Evolutionary conservation across 768 basidiomycete species (phyloP).

Genomic region (Termitomyces sp.): DNA sequence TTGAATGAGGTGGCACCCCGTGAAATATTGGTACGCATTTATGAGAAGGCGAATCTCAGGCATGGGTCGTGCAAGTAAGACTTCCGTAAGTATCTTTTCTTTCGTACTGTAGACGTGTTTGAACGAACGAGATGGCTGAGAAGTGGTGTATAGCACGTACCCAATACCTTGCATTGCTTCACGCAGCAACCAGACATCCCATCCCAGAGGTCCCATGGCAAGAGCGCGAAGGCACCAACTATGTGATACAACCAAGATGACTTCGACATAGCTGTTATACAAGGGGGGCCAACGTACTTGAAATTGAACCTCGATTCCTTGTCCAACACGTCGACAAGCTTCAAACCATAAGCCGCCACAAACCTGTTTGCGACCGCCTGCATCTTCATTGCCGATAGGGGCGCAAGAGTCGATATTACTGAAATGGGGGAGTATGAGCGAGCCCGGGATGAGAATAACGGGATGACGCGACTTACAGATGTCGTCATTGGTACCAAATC

Average conservation of each 20-base stretch:
- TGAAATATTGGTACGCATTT: slow-evolving; percentile 29
- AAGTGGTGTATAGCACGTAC: slow-evolving; percentile 20
- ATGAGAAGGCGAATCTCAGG: slow-evolving; percentile 34
- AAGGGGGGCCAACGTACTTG: slow-evolving; percentile 25
- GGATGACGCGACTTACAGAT: slow-evolving; percentile 21
- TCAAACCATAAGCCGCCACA: slow-evolving; percentile 27
- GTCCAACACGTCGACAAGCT: slow-evolving; percentile 28
- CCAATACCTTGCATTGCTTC: slow-evolving; percentile 31
- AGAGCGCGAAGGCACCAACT: slow-evolving; percentile 33
- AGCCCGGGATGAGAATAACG: neutral
- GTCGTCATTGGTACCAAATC: slow-evolving; percentile 28
- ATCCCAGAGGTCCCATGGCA: slow-evolving; percentile 36
- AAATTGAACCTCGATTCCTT: slow-evolving; percentile 29
- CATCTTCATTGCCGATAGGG: slow-evolving; percentile 33
- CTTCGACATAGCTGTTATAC: neutral
- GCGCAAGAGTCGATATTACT: slow-evolving; percentile 31
- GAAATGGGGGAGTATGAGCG: neutral
- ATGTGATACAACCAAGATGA: slow-evolving; percentile 21
- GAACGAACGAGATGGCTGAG: neutral
- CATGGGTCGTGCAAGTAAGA: slow-evolving; percentile 37
- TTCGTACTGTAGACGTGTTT: slow-evolving; percentile 27
- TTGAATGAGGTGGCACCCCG: slow-evolving; percentile 27
- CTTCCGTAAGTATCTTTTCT: slow-evolving; percentile 36
- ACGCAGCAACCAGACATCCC: slow-evolving; percentile 36
- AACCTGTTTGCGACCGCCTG: slow-evolving; percentile 36